phyloP scores from a whole-genome alignment of 257 asterid species.

The Leonotis leonurus region DNA sequence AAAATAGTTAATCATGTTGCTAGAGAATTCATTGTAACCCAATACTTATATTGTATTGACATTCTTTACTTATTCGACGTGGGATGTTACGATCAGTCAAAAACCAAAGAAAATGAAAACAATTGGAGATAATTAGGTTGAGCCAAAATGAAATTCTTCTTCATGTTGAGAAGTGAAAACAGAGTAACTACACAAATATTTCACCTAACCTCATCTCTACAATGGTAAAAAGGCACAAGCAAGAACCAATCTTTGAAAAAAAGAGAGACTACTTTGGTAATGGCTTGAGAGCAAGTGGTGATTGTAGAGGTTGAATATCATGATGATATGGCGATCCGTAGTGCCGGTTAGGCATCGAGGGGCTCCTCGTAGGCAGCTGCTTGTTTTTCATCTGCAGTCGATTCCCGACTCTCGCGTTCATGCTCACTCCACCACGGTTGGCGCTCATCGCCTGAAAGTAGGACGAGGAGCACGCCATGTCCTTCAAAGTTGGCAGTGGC shows the following conservation, averaged over 20 bases:
- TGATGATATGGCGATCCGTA: conserved; percentile 39
- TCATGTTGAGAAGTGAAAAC: conserved; percentile 12
- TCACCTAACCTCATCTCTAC: conserved; percentile 5
- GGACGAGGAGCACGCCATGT: conserved; percentile 54
- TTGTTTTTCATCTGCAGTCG: conserved; percentile 31
- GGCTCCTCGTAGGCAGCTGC: conserved; percentile 39
- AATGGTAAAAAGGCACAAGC: not conserved
- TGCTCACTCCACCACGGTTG: conserved; percentile 24
- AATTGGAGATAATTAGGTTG: not conserved
- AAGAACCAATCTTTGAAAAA: conserved; percentile 4
- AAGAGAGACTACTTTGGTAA: not conserved
- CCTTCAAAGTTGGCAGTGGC: conserved; percentile 47
- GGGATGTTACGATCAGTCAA: no score
- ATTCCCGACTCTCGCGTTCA: conserved; percentile 22
- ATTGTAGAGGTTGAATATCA: conserved; percentile 28
- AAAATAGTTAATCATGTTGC: no score
- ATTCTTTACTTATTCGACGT: no score
- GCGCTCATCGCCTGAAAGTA: conserved; percentile 54
- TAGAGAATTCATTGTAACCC: no score
- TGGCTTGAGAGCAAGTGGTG: conserved; percentile 35
- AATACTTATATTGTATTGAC: no score
- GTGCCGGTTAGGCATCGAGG: conserved; percentile 34
- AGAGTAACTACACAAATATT: not conserved
- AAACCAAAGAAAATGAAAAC: not conserved
- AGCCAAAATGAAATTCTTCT: conserved; percentile 1